Evolutionary conservation across 805 yeast species (phyloP), one percentile per base, ranked within the genome.

Genomic region (Yamadazyma phyllophila): DNA sequence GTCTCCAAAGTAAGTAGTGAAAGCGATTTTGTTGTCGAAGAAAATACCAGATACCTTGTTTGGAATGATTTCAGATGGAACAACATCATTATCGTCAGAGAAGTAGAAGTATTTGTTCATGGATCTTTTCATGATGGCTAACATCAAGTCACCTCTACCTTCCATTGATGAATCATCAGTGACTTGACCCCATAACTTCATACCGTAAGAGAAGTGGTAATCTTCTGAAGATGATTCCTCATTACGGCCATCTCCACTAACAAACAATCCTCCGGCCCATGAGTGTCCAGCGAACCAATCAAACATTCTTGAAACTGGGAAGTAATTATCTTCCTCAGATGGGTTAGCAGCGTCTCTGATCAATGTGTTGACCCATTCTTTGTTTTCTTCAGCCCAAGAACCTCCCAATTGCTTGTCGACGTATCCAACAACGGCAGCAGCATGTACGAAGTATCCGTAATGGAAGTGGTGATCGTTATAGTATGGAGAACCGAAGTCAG

Each of bases 381-480:
- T 67, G 16, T 72, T 67, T 26, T 65, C 61, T 38, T 60, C 50
- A 5, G 80, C 71, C 87, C 88, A 83, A 7, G 71, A 59, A 39
- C 82, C 81, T 16, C 78, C 79, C 62, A 44, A 67, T 49, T 48
- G 69, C 69, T 39, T 50, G 59, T 88, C 95, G 13, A 83, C 79
- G 45, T 79, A 62, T n/a, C 84, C 91, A 38, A 87, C 77, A 15
- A 85, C 69, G 1, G 95, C 90, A 5, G 95, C 95, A 1, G 95
- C 86, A 60, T 87, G 91, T 39, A 88, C 74, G 54, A 81, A 83
- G 63, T 87, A 88, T 9, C 94, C 94, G 57, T 85, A 88, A 61
- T 88, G 95, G 76, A 87, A 88, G 60, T 88, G 94, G 57, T 88
- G 96, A 58, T 88, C 96, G 55, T 88, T 87, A 65, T 87, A 88